These are phyloP conservation scores for Stemphylium lycopersici DNA, from an alignment of 2,329 filamentous ascomycete species.

Conservation along the genomic window DNA sequence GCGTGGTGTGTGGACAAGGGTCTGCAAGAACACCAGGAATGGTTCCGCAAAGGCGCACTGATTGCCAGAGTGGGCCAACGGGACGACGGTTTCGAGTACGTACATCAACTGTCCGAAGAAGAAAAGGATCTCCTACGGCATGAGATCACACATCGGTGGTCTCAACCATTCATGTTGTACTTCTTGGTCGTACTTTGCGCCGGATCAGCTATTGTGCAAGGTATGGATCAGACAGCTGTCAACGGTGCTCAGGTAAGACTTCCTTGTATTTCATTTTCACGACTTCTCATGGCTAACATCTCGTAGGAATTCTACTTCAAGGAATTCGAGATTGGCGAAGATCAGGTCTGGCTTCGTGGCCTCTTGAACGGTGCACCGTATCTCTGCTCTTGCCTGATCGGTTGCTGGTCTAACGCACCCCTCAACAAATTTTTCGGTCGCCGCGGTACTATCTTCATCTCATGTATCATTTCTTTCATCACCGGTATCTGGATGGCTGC, in stretches of 20 bases:
- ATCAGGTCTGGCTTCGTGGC: slow-evolving; percentile 37
- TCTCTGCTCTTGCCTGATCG: slow-evolving; percentile 50
- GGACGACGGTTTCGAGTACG: slow-evolving; percentile 56
- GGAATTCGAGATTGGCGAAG: slow-evolving; percentile 34
- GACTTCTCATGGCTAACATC: neutral
- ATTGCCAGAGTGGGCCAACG: slow-evolving; percentile 54
- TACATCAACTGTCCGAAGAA: slow-evolving; percentile 57
- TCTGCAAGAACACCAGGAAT: slow-evolving; percentile 56
- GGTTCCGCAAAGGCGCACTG: slow-evolving; percentile 59
- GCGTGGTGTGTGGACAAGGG: slow-evolving; percentile 59
- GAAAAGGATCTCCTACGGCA: slow-evolving; percentile 64
- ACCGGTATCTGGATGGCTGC: slow-evolving; percentile 44
- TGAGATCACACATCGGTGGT: slow-evolving; percentile 72
- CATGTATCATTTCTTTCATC: slow-evolving; percentile 41
- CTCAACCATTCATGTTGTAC: slow-evolving; percentile 69
- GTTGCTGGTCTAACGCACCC: slow-evolving; percentile 44
- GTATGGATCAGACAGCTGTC: slow-evolving; percentile 49
- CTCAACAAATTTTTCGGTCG: slow-evolving; percentile 41
- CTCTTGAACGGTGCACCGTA: slow-evolving; percentile 38
- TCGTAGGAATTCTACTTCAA: slow-evolving; percentile 37
- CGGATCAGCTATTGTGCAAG: slow-evolving; percentile 72
- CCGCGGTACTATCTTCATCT: slow-evolving; percentile 43
- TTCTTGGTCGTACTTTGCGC: slow-evolving; percentile 70
- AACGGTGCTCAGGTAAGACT: slow-evolving; percentile 39
- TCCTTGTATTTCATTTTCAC: neutral